These are phyloP conservation scores for Neurospora sp. DNA, from an alignment of 495 filamentous ascomycete species.

Conservation along the genomic window DNA sequence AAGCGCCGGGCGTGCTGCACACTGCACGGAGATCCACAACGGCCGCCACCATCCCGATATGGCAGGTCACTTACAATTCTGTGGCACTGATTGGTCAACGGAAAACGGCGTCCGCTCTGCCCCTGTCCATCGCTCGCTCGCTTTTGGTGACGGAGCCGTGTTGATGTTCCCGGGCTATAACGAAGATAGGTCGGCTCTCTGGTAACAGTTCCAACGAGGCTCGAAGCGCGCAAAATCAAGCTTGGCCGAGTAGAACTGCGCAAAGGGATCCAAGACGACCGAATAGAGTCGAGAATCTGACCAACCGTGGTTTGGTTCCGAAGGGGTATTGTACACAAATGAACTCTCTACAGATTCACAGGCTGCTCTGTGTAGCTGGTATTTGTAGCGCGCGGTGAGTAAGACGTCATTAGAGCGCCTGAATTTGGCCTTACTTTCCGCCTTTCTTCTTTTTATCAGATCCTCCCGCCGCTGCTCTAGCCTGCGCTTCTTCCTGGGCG, in stretches of 20 bases:
- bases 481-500: slow-evolving; percentile 35
- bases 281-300: not conserved
- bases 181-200: not conserved
- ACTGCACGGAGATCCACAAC: not conserved
- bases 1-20: not conserved
- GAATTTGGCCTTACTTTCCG: slow-evolving; percentile 17
- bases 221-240: not conserved
- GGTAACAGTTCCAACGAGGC: not conserved
- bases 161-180: not conserved
- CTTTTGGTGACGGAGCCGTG: not conserved
- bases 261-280: not conserved
- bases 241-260: not conserved
- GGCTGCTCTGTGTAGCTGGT: not conserved
- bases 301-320: not conserved
- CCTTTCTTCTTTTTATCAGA: slow-evolving; percentile 16
- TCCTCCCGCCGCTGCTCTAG: slow-evolving; percentile 4
- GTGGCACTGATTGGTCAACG: not conserved
- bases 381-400: not conserved
- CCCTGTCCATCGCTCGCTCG: not conserved
- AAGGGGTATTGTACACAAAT: not conserved
- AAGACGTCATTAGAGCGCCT: not conserved
- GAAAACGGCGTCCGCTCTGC: not conserved
- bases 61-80: slow-evolving; percentile 1
- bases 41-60: slow-evolving; percentile 1
- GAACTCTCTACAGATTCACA: not conserved